Base-by-base conservation (phyloP, 768 basidiomycete species). In the Termitomyces sp. region DNA sequence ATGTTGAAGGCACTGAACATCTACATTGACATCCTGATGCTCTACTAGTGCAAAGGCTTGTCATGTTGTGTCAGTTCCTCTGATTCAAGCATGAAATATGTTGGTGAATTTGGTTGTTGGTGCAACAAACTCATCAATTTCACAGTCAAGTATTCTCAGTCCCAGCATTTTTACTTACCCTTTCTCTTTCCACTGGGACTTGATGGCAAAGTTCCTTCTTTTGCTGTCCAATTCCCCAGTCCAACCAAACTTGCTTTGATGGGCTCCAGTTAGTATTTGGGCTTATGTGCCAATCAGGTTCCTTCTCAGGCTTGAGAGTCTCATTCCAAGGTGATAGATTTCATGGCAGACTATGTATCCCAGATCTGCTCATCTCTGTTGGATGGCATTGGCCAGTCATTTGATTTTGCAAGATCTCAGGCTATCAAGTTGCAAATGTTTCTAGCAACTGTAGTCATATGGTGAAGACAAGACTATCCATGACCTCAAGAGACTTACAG, bases 291-390 rank as follows among this genome's bases (percentile, higher is more conserved):
- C 17, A n/a, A 34, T 50, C 15, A 32, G 3, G 15, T 10, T 17
- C 32, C 48, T 49, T 32, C 15, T 25, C 25, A 25, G 25, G 25
- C 25, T 25, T 25, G 25, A 25, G 25, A 25, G 25, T 25, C 25
- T 25, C 25, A 25, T 25, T 25, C 25, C 25, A 25, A 25, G 25
- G 25, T 25, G 25, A 25, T 25, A 25, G 52, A 53, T 45, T 59
- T 52, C 8, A 50, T 59, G 3, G 58, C n/a, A 42, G 58, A 59
- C 10, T 59, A 59, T n/a, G 58, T 49, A 34, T 59, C 48, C 6
- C 48, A 50, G 10, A 52, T 59, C 15, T 38, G n/a, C 31, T 52
- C 58, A 20, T 43, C 58, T 17, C 3, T 52, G 6, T 12, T 59
- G 31, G 49, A 59, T 6, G 40, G 32, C n/a, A 42, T 29, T 34